These are phyloP conservation scores for Chaetoscypha palmicola DNA, from an alignment of 2,329 filamentous ascomycete genomes.

Conservation along the genomic window DNA sequence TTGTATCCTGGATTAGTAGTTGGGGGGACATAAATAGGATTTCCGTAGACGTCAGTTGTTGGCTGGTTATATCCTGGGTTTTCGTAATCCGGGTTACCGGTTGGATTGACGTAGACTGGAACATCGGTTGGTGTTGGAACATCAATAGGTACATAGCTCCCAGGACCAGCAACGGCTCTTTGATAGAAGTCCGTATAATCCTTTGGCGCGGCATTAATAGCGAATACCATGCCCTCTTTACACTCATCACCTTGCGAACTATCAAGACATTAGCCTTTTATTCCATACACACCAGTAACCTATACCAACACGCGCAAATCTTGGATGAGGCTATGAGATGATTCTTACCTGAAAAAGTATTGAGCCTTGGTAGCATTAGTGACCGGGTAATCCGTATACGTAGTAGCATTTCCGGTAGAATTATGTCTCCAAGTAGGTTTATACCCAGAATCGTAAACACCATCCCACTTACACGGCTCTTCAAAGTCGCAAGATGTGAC, in stretches of 20 bases:
- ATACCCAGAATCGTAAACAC: slow-evolving; percentile 11
- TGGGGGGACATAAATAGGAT: no score
- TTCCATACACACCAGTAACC: no score
- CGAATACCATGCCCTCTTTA: slow-evolving; percentile 15
- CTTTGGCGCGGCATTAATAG: slow-evolving; percentile 9
- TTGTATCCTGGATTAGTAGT: no score
- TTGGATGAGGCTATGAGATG: no score
- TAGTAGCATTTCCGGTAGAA: no score
- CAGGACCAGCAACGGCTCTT: no score
- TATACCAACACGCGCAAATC: no score
- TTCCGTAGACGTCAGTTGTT: no score
- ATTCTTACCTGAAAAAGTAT: slow-evolving; percentile 2
- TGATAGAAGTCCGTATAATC: not conserved
- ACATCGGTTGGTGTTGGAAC: not conserved
- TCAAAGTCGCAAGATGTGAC: slow-evolving; percentile 8
- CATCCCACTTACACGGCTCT: slow-evolving; percentile 8
- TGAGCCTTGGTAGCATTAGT: not conserved
- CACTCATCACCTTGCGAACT: slow-evolving; percentile 10
- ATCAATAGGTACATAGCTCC: not conserved
- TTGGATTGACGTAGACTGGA: no score
- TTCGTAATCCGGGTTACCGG: not conserved
- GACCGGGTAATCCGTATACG: slow-evolving; percentile 10
- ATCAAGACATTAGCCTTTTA: not conserved
- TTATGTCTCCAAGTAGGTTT: slow-evolving; percentile 6
- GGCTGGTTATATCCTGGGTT: no score